Conservation (phyloP, 805 yeast genomes). For the Starmerella potacharoeniae region DNA sequence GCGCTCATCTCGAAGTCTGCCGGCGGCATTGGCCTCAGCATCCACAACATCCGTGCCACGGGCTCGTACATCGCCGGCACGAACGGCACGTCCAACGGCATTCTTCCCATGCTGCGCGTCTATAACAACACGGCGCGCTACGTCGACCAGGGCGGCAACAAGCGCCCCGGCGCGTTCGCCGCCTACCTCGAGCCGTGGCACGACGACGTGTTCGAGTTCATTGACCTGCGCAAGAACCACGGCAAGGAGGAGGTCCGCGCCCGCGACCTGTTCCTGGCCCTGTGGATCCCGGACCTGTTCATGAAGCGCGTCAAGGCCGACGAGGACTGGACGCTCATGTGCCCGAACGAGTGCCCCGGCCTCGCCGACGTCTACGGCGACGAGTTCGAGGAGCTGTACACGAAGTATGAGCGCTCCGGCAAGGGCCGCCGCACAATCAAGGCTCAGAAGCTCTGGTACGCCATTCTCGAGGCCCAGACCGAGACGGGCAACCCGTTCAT, state of each 20-base stretch:
- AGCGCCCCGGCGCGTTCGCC: conserved; percentile 96
- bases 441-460: conserved; percentile 87
- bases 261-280: conserved; percentile 81
- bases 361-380: conserved; percentile 73
- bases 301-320: conserved; percentile 79
- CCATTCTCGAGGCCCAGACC: conserved; percentile 81
- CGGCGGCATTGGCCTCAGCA: conserved; percentile 89
- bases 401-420: conserved; percentile 59
- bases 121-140: conserved; percentile 93
- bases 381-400: conserved; percentile 63
- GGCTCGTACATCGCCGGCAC: conserved; percentile 88
- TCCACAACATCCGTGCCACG: conserved; percentile 72
- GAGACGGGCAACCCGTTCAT: conserved; percentile 96
- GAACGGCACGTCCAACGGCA: conserved; percentile 83
- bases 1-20: conserved; percentile 90
- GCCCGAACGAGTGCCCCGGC: conserved; percentile 84
- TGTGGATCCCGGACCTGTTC: conserved; percentile 91
- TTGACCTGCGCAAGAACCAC: conserved; percentile 82
- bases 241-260: conserved; percentile 93
- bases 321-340: conserved; percentile 78
- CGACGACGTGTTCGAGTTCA: conserved; percentile 73
- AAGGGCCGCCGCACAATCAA: conserved; percentile 52
- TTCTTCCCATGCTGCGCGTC: conserved; percentile 92
- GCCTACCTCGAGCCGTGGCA: conserved; percentile 96
- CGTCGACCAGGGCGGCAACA: conserved; percentile 97